Conservation (phyloP, 306 rosid genomes). For the Medicago truncatula region DNA sequence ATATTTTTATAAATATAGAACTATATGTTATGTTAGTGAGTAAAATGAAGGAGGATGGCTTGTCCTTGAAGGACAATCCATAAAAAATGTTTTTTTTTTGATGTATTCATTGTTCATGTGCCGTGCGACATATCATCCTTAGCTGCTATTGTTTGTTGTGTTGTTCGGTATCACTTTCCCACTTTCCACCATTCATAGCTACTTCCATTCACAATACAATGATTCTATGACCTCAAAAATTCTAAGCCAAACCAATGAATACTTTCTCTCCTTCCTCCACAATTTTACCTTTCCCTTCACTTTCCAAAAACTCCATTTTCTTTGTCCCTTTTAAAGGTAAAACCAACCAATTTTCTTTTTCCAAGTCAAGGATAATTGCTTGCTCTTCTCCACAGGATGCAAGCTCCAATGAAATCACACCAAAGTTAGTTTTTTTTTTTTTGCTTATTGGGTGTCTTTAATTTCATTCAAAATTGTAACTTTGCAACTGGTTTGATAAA, state of each 20-base stretch:
- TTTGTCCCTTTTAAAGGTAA: conserved; percentile 3
- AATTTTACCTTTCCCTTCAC: conserved; percentile 22
- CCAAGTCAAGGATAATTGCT: conserved; percentile 38
- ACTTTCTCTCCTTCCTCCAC: conserved; percentile 51
- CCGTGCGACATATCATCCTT: conserved; percentile 17
- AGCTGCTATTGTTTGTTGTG: not conserved
- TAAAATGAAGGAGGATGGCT: too few species aligned
- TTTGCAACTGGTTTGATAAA: conserved; percentile 31
- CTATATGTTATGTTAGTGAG: too few species aligned
- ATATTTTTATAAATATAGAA: too few species aligned
- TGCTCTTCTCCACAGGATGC: conserved; percentile 70
- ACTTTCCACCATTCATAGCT: not conserved
- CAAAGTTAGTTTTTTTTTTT: conserved; percentile 60
- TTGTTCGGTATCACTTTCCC: not conserved
- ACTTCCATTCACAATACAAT: not conserved
- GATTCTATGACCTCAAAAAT: conserved; percentile 34
- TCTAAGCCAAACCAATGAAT: conserved; percentile 48
- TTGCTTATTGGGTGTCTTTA: not conserved
- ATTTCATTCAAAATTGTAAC: conserved; percentile 9
- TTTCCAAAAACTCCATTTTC: conserved; percentile 37
- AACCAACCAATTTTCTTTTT: conserved; percentile 38
- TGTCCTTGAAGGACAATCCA: too few species aligned
- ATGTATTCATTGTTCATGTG: too few species aligned
- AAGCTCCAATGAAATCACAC: conserved; percentile 53
- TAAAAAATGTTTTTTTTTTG: too few species aligned